Base-by-base conservation (phyloP, 2,329 filamentous ascomycete genomes). In the Trichoderma brevicompactum region DNA sequence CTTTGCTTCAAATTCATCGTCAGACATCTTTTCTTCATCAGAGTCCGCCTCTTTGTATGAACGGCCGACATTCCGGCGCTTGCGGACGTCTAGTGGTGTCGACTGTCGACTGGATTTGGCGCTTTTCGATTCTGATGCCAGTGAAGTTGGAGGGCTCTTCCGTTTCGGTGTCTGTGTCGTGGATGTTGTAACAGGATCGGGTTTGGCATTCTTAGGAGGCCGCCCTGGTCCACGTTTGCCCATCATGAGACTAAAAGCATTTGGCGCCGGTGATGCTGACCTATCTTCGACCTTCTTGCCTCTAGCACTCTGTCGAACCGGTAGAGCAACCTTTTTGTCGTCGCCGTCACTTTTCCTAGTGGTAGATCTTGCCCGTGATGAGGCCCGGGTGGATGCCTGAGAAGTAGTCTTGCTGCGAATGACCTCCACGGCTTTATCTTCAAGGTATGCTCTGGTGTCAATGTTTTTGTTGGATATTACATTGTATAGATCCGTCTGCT, bases 401-500 rank as follows among this genome's bases (percentile, higher is more conserved):
- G 63, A 58, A 5, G 55, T 8, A 4, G 63, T 52, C 0, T 70
- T 68, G 12, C 66, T 72, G 10, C 65, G 88, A 17, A 94, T 79
- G 10, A 83, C 82, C 66, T 92, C 88, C 0, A 88, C 79, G 0
- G 91, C 89, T 72, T 94, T 96, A 60, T 90, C 87, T 70, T 97
- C 92, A 0, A 98, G 79, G 66, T 94, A 97, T 15, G 90, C 86
- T 34, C 94, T 85, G 0, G 85, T 85, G 68, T 89, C 87, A 1
- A 79, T 75, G 2, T 80, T 80, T 67, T 85, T 86, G 72, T 89
- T 82, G 64, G 76, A 84, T 40, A 89, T 81, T 0, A 82, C 83
- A 58, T 88, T 88, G 74, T 99, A 99, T 0, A 99, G 79, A 65
- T 97, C 94, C 2, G 93, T 92, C 74, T 99, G 95, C 70, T 95